Conservation (phyloP, 2,329 filamentous ascomycete species). For the Penicillium olsonii region DNA sequence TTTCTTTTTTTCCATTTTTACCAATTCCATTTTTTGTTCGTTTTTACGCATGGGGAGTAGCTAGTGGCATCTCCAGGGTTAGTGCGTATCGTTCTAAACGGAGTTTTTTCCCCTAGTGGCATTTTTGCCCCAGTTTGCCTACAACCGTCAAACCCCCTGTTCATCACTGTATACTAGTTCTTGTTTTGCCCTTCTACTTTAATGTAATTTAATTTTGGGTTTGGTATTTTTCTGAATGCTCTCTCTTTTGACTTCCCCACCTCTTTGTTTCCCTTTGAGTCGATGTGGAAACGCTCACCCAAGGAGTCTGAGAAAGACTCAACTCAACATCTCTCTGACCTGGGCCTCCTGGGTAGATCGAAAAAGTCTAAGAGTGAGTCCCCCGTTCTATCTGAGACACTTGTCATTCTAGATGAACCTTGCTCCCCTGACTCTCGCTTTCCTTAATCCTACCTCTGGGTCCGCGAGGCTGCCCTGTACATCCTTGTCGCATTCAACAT, state of each 20-base stretch:
- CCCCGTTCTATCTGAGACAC: constrained; percentile 22
- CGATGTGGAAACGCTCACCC: constrained; percentile 46
- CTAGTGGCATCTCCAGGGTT: neutral
- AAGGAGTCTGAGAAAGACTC: constrained; percentile 43
- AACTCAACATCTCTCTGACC: constrained; percentile 32
- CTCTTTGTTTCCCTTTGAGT: constrained; percentile 19
- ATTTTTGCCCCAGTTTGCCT: neutral
- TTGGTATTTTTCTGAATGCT: constrained; percentile 2
- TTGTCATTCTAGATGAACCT: constrained; percentile 8
- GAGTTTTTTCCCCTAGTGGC: neutral
- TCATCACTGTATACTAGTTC: constrained; percentile 1
- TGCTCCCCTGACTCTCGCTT: constrained; percentile 7
- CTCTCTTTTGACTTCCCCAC: constrained; percentile 14
- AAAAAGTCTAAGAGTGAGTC: constrained; percentile 34
- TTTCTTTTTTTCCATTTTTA: neutral
- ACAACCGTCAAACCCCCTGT: constrained; percentile 4
- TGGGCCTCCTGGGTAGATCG: constrained; percentile 39
- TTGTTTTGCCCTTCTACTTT: neutral
- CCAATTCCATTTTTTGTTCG: neutral
- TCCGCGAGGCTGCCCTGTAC: neutral
- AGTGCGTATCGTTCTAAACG: neutral
- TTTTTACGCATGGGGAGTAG: neutral
- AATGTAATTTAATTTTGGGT: neutral
- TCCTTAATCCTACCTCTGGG: constrained; percentile 10
- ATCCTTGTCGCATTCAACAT: constrained; percentile 1